Evolutionary conservation across 2,329 filamentous ascomycete genomes (phyloP).

Genomic region (Phaeosphaeria sp.): DNA sequence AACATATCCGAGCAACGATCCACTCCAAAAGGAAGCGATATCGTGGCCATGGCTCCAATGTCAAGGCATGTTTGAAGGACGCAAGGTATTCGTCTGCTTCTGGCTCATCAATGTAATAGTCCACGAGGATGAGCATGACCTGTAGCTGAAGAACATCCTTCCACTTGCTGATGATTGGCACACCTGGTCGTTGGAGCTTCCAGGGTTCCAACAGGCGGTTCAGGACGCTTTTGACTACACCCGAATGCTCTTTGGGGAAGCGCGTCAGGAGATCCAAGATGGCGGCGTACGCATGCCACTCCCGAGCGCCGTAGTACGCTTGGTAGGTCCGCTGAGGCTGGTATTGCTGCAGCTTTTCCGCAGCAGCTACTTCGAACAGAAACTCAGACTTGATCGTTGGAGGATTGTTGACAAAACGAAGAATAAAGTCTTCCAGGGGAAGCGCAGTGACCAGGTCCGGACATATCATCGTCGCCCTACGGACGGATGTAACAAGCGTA

Average conservation of each 20-base stretch:
- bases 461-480: slow-evolving; percentile 34
- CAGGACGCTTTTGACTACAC: slow-evolving; percentile 38
- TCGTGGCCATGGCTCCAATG: slow-evolving; percentile 56
- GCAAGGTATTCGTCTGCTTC: slow-evolving; percentile 45
- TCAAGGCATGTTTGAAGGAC: slow-evolving; percentile 49
- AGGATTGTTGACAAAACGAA: slow-evolving; percentile 50
- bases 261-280: slow-evolving; percentile 55
- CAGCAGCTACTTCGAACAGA: slow-evolving; percentile 52
- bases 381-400: slow-evolving; percentile 54
- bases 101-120: slow-evolving; percentile 40
- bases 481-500: slow-evolving; percentile 36
- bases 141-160: slow-evolving; percentile 59
- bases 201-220: slow-evolving; percentile 51
- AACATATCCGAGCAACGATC: slow-evolving; percentile 55
- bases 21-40: slow-evolving; percentile 57
- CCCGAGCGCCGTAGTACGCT: slow-evolving; percentile 54
- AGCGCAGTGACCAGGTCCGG: slow-evolving; percentile 42
- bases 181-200: slow-evolving; percentile 51
- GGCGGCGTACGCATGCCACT: slow-evolving; percentile 53
- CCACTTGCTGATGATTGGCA: slow-evolving; percentile 55
- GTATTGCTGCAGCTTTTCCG: slow-evolving; percentile 39
- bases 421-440: slow-evolving; percentile 49
- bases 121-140: slow-evolving; percentile 52
- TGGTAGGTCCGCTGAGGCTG: slow-evolving; percentile 45
- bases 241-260: slow-evolving; percentile 36